These are phyloP conservation scores for Chlamydomonas reinhardtii DNA, from an alignment of 163 green algal species.

Conservation along the genomic window DNA sequence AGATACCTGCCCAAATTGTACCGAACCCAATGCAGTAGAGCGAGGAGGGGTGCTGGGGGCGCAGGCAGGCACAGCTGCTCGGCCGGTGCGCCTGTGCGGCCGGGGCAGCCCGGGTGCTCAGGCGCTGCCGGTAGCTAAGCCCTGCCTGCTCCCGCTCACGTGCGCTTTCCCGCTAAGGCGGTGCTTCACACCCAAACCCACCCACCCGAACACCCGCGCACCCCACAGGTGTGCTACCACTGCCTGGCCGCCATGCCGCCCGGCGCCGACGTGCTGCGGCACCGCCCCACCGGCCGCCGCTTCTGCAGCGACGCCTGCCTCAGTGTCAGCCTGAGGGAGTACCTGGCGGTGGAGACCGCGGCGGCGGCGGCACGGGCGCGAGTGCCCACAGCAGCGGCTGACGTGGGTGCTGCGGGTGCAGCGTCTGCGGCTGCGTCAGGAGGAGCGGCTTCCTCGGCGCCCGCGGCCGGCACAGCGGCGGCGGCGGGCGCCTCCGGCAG, in stretches of 20 bases:
- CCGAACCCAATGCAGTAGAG: too few relatives aligned
- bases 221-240: slow-evolving; percentile 66
- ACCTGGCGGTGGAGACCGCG: slow-evolving; percentile 22
- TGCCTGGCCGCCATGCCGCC: slow-evolving; percentile 63
- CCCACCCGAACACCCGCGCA: too few relatives aligned
- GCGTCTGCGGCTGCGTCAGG: too few relatives aligned
- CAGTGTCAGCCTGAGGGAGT: background rate
- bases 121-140: too few relatives aligned
- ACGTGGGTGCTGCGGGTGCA: background rate
- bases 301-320: slow-evolving; percentile 39
- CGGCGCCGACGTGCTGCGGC: background rate
- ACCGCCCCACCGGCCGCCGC: slow-evolving; percentile 13
- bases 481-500: background rate
- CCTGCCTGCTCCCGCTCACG: too few relatives aligned
- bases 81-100: too few relatives aligned
- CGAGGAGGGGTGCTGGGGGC: too few relatives aligned
- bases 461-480: background rate
- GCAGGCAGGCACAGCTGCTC: too few relatives aligned
- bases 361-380: background rate
- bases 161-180: too few relatives aligned
- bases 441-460: background rate
- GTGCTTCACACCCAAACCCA: too few relatives aligned
- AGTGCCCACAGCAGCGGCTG: background rate
- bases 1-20: too few relatives aligned
- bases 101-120: too few relatives aligned